Conservation (phyloP, 148 eudicot species). For the Vaccinium macrocarpon region DNA sequence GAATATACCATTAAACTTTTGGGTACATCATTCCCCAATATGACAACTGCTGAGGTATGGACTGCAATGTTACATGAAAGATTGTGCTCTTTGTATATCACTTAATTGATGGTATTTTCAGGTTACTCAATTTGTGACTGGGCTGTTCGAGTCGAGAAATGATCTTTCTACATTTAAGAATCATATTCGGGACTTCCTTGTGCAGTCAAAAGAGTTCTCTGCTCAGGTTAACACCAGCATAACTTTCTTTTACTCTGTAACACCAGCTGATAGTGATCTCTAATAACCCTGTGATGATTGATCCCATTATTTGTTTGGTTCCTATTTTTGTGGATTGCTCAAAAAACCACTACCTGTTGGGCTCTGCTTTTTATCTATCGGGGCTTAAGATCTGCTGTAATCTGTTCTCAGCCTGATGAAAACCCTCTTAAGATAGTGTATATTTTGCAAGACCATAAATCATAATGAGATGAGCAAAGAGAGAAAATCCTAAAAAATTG, state of each 20-base stretch:
- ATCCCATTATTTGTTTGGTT: neutral
- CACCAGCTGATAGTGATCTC: neutral
- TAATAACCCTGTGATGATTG: neutral
- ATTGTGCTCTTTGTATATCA: neutral
- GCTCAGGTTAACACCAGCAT: conserved; percentile 65
- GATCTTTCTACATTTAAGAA: conserved; percentile 83
- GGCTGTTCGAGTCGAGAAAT: conserved; percentile 69
- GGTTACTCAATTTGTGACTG: conserved; percentile 91
- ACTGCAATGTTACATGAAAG: neutral
- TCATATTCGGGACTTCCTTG: conserved; percentile 93
- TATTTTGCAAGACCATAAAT: neutral
- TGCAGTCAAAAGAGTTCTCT: conserved; percentile 95
- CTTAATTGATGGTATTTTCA: conserved; percentile 30
- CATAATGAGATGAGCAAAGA: neutral
- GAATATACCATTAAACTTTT: conserved; percentile 91
- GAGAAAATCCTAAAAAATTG: neutral
- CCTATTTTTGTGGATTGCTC: neutral
- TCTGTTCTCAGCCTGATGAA: neutral
- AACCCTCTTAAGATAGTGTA: neutral
- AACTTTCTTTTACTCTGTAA: neutral
- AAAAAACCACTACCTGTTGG: neutral
- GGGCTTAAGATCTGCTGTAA: neutral
- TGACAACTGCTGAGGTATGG: conserved; percentile 79
- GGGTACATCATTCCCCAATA: conserved; percentile 88
- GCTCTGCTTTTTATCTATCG: neutral